Evolutionary conservation across 345 rosid genomes (phyloP), one percentile per base, ranked within the genome.

Genomic region (Psidium guajava): DNA sequence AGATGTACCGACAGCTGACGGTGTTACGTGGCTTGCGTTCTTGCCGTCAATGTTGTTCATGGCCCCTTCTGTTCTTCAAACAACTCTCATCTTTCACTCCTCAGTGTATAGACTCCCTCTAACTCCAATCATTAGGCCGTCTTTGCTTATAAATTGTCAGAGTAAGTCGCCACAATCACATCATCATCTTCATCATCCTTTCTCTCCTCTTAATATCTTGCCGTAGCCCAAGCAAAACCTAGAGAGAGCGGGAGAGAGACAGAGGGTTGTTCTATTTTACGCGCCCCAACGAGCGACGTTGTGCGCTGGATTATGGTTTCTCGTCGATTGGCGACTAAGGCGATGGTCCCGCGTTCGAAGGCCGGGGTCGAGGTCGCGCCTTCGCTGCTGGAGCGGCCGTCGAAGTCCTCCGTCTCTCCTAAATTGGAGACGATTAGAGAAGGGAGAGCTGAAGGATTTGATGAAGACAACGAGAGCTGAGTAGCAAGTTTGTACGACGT

Each of bases 281-380:
- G 25, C 47, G 3, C 47, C 77, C 77, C 77, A 16, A 69, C 44
- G 25, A 36, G 47, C 12, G 47, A 69, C 24, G 15, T 36, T 22
- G 36, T 69, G 80, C 25, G 3, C 80, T 47, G 6, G 42, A 36
- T 36, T 9, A 36, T 69, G 47, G 7, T 69, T 24, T 40, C 25
- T 5, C 11, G 25, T 82, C 84, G 27, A 57, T 0, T 36, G 61
- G 47, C 27, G 18, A 83, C 84, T 36, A 90, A 88, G 92, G 88
- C 83, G 25, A 82, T 44, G 82, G 85, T 75, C 5, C 82, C 47
- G 32, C 58, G 40, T n/a, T 6, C 55, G 91, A 87, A 75, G 83
- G 90, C 88, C 2, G 88, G 89, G 91, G 82, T 89, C 5, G 94
- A 92, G 91, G 90, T 88, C 7, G 89, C 88, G 5, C 92, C 94